A percentile compares a stretch with the other conserved stretches of the same genome.
phyloP scores from a whole-genome alignment of 2,329 filamentous ascomycete genomes.

The Ophiocordyceps camponoti-floridani region DNA sequence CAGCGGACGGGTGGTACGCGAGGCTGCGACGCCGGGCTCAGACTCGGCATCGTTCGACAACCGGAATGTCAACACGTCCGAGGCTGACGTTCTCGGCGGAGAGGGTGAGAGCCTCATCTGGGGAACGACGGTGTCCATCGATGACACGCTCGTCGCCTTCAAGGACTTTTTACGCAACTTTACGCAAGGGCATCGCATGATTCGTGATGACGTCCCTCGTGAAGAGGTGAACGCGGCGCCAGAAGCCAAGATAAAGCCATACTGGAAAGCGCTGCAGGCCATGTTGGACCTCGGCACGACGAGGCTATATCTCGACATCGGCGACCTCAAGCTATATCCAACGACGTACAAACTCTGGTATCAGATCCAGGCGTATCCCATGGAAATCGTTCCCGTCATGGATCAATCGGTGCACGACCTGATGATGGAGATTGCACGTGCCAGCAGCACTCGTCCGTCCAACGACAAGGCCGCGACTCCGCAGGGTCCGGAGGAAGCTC shows the following conservation, averaged over 20 bases:
- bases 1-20: slow-evolving; percentile 36
- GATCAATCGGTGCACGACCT: slow-evolving; percentile 86
- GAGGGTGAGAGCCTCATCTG: slow-evolving; percentile 72
- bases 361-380: slow-evolving; percentile 82
- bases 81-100: slow-evolving; percentile 75
- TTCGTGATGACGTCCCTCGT: slow-evolving; percentile 66
- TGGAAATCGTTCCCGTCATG: slow-evolving; percentile 92
- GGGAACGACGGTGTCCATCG: slow-evolving; percentile 92
- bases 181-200: slow-evolving; percentile 84
- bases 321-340: slow-evolving; percentile 82
- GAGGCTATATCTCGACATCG: slow-evolving; percentile 73
- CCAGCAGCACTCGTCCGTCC: slow-evolving; percentile 54
- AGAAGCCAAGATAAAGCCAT: slow-evolving; percentile 62
- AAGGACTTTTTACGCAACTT: slow-evolving; percentile 89
- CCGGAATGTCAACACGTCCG: slow-evolving; percentile 68
- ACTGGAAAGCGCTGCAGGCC: slow-evolving; percentile 68
- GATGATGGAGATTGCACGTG: slow-evolving; percentile 76
- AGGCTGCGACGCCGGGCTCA: slow-evolving; percentile 31
- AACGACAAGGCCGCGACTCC: slow-evolving; percentile 31
- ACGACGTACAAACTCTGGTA: slow-evolving; percentile 89
- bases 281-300: slow-evolving; percentile 79
- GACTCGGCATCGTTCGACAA: slow-evolving; percentile 44
- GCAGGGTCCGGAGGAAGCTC: too few relatives aligned
- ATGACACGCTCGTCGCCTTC: slow-evolving; percentile 73
- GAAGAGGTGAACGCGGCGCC: slow-evolving; percentile 54